Evolutionary conservation across 2,329 filamentous ascomycete species (phyloP).

Genomic region (Monilinia fructicola): DNA sequence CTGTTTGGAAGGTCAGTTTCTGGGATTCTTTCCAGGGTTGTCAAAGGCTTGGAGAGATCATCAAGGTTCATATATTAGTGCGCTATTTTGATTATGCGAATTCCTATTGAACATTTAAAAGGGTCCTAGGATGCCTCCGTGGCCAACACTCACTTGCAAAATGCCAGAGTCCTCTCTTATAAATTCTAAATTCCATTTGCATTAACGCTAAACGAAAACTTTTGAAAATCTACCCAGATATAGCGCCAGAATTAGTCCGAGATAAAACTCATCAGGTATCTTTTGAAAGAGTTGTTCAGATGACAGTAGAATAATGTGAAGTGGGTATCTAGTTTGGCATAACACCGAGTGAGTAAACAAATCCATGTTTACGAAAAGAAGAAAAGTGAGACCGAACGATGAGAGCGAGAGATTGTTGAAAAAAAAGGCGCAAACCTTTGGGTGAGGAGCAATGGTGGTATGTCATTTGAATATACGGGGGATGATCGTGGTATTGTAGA

Average conservation of each 20-base stretch:
- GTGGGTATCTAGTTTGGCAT: constrained; percentile 8
- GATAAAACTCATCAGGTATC: not conserved
- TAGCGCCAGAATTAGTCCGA: not conserved
- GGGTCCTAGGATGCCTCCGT: no score
- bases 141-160: not conserved
- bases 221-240: not conserved
- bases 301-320: not conserved
- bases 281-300: not conserved
- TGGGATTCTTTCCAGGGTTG: not conserved
- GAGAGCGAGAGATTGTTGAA: not conserved
- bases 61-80: no score
- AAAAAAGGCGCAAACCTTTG: not conserved
- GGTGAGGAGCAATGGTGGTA: not conserved
- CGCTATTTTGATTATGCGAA: not conserved
- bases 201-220: constrained; percentile 26
- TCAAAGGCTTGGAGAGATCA: not conserved
- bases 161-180: not conserved
- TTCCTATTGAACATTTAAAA: not conserved
- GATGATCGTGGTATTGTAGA: not conserved
- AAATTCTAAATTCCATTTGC: constrained; percentile 27
- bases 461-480: no score
- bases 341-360: not conserved
- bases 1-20: not conserved
- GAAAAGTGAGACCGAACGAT: not conserved
- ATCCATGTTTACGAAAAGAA: not conserved